Evolutionary conservation across 805 yeast species (phyloP), one percentile per base, ranked within the genome.

Genomic region (Scheffersomyces stipitis): DNA sequence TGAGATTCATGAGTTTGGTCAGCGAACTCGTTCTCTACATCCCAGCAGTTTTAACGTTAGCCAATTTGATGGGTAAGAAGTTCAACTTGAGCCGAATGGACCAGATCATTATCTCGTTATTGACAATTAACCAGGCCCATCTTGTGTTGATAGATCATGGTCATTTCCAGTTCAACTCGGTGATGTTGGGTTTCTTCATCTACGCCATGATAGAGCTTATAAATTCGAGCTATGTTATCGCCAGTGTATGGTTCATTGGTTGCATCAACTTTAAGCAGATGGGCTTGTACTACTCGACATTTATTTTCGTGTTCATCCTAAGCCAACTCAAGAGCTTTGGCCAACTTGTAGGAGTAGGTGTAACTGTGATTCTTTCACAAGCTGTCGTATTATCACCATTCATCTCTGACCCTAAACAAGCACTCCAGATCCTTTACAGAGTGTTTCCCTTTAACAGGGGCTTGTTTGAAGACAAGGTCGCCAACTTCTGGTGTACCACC

Each of bases 401-500:
- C 32, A 61, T 78, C 13, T 43, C 49, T 3, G 38, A 38, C 52
- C 58, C 40, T 76, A 77, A 29, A 15, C 31, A 44, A 5, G 71
- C 71, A 10, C 41, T 75, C 18, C 95, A 86, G 55, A 73, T 81
- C 3, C 31, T 80, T 2, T 41, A 60, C 29, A 75, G 98, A 44
- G 82, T 91, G 20, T 93, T 93, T 59, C 99, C 99, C 1, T 91
- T 93, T 48, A 77, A 81, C 30, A 75, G 98, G 55, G 99, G 99
- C 0, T 72, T 93, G 5, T 93, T 95, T 73, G 99, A 93, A 59
- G 98, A 93, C 56, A 93, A 93, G 58, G 98, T 93, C 12, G 96
- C 96, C 27, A 93, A 90, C 56, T 84, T 93, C 52, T 93, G 99
- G 99, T 90, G 98, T 60, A 83, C 96, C n/a, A 69, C 89, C 1